Percentiles rank a stretch among this genome's conserved stretches.
phyloP scores from a whole-genome alignment of 2,329 filamentous ascomycete species.

The Colletotrichum sp. region DNA sequence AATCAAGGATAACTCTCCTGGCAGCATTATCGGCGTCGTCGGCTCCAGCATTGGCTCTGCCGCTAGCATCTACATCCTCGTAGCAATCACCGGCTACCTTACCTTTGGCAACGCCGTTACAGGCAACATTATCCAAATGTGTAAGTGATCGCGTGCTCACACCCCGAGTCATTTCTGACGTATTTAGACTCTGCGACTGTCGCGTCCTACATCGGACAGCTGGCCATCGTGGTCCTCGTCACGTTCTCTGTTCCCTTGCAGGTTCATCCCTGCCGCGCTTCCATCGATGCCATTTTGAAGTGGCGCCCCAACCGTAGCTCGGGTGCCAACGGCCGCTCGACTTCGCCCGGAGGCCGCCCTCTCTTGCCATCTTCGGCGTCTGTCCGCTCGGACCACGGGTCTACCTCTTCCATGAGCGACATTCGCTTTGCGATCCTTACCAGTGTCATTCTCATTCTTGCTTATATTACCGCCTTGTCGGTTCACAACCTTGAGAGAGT shows the following conservation, averaged over 20 bases:
- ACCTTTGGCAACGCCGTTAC: constrained; percentile 90
- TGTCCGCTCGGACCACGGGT: constrained; percentile 55
- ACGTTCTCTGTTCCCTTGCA: constrained; percentile 97
- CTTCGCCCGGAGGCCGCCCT: constrained; percentile 45
- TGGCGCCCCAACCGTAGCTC: constrained; percentile 74
- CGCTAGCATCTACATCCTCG: constrained; percentile 85
- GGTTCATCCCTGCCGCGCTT: constrained; percentile 95
- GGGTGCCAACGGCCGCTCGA: constrained; percentile 39
- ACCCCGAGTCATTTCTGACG: constrained; percentile 17
- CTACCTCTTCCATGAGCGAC: constrained; percentile 76
- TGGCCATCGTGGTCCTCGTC: constrained; percentile 93
- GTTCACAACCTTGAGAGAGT: constrained; percentile 90
- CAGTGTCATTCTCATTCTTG: constrained; percentile 81
- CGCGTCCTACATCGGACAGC: constrained; percentile 89
- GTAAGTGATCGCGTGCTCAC: constrained; percentile 49
- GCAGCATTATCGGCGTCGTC: constrained; percentile 79
- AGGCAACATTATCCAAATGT: constrained; percentile 95
- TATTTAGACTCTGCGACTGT: constrained; percentile 69
- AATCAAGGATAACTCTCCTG: constrained; percentile 81
- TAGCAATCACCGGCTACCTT: constrained; percentile 93
- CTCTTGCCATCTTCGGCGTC: constrained; percentile 42
- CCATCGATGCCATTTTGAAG: constrained; percentile 89
- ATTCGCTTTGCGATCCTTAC: constrained; percentile 89
- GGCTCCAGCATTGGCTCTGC: constrained; percentile 85
- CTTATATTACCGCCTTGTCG: constrained; percentile 88